Conservation (phyloP, 2,329 filamentous ascomycete genomes). For the Pseudogymnoascus verrucosus region DNA sequence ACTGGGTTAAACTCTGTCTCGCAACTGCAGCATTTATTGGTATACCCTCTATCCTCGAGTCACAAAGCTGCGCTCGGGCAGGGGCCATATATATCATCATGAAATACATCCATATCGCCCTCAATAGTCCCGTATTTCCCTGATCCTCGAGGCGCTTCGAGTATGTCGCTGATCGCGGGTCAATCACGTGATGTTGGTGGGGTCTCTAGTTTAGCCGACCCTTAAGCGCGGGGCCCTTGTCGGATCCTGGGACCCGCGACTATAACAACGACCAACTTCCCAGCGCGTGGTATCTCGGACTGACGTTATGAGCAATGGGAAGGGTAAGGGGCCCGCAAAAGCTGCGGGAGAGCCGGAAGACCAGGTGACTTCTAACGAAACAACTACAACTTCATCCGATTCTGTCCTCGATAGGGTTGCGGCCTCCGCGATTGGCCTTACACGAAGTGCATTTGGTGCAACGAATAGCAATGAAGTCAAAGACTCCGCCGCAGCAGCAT, state of each 20-base stretch:
- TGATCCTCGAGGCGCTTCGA: neutral
- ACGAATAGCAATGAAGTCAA: constrained; percentile 18
- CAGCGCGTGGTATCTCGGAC: neutral
- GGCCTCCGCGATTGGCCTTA: constrained; percentile 30
- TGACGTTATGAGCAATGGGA: constrained; percentile 15
- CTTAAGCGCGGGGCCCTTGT: constrained; percentile 6
- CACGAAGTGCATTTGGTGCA: constrained; percentile 26
- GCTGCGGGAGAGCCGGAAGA: constrained; percentile 10
- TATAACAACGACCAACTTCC: constrained; percentile 2
- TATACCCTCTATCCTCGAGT: neutral
- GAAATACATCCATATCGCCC: neutral
- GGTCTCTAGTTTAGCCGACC: constrained; percentile 1
- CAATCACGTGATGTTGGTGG: neutral
- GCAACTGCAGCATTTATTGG: neutral
- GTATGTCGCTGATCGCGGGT: neutral
- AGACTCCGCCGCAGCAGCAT: constrained; percentile 16
- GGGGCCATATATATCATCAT: neutral
- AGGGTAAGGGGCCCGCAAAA: constrained; percentile 20
- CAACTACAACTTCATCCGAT: constrained; percentile 12
- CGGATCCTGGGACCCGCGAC: neutral
- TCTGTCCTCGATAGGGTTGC: constrained; percentile 21
- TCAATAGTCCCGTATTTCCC: neutral
- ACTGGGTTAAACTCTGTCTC: neutral
- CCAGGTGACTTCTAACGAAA: constrained; percentile 10
- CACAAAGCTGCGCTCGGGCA: neutral